Evolutionary conservation across 495 filamentous ascomycete genomes (phyloP).

Genomic region (Penicillium paxilli): DNA sequence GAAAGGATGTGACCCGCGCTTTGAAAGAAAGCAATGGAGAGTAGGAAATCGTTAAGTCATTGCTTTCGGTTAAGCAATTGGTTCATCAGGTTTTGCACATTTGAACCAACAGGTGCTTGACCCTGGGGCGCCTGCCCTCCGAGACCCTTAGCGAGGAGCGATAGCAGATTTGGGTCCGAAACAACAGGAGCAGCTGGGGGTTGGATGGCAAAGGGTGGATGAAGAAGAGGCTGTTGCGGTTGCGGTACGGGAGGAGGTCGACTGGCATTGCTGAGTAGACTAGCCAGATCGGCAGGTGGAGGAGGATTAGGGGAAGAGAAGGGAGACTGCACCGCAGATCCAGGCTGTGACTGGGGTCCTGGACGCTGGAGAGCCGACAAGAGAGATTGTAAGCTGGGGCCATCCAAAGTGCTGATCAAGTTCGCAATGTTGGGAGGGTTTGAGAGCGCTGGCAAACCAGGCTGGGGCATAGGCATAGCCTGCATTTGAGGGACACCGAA

Average conservation of each 20-base stretch:
- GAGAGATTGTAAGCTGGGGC: conserved; percentile 69
- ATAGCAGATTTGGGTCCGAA: conserved; percentile 44
- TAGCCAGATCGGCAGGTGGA: conserved; percentile 56
- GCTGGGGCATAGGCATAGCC: conserved; percentile 36
- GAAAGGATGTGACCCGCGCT: conserved; percentile 6
- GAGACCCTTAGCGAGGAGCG: conserved; percentile 45
- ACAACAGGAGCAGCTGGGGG: conserved; percentile 33
- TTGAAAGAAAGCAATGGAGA: conserved; percentile 2
- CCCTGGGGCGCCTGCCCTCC: conserved; percentile 42
- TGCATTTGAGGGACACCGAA: conserved; percentile 45
- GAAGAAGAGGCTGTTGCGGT: conserved; percentile 33
- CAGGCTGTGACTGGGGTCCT: conserved; percentile 38
- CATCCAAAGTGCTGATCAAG: conserved; percentile 63
- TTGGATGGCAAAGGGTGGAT: conserved; percentile 37
- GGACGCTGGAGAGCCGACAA: conserved; percentile 57
- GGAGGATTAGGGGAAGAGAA: conserved; percentile 35
- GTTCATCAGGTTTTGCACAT: conserved; percentile 63
- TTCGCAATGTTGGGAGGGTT: conserved; percentile 45
- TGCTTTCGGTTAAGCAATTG: conserved; percentile 62
- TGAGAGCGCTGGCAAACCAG: conserved; percentile 29
- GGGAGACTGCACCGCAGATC: conserved; percentile 41
- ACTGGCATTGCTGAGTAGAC: conserved; percentile 52
- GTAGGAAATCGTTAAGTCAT: conserved; percentile 41
- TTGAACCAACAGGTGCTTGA: conserved; percentile 35
- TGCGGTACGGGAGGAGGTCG: conserved; percentile 40